Base-by-base conservation (phyloP, 2,329 filamentous ascomycete species). In the Aspergillus hiratsukae region DNA sequence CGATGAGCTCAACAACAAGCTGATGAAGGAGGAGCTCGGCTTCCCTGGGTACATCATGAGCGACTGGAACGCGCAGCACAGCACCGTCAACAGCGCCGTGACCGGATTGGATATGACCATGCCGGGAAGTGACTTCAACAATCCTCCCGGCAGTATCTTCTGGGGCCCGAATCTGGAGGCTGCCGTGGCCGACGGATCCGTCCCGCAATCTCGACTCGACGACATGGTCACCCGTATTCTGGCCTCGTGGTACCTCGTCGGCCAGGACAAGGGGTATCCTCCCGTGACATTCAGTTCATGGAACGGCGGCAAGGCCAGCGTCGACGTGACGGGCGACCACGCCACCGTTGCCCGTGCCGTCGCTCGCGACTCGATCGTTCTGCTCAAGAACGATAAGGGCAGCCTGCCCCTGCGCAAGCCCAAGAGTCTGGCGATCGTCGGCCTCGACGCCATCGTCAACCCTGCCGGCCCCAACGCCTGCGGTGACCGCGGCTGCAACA, bases 51-150 rank as follows among this genome's bases (percentile, higher is more conserved):
- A 90, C 65, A 81, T 93, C 56, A 85, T 90, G 83, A 85, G 82
- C n/a, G 90, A 95, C 70, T 94, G 89, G 88, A 78, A 83, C 62
- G 90, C 88, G 4, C 87, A 91, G 65, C 88, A 92, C 65, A 78
- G 84, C 3, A 88, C 87, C 60, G 85, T 83, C 4, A 77, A 84
- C 27, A 83, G 81, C 37, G 87, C 89, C 2, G 78, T 85, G 40
- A 88, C 89, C 23, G 90, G 90, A 41, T 78, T 94, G 25, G 91
- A 95, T 71, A 91, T 94, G 89, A 82, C 82, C n/a, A 94, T 94
- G 90, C 89, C 89, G 1, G 90, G 90, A 17, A 55, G 60, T 14
- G 66, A 67, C 35, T 65, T 66, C 40, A 60, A 51, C 21, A 53
- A 27, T 19, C 52, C 67, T n/a, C 59, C 64, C 40, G 70, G 69